A percentile compares a stretch with the other conserved stretches of the same genome.
Conservation (phyloP, 2,329 filamentous ascomycete species). For the Aspergillus persii region DNA sequence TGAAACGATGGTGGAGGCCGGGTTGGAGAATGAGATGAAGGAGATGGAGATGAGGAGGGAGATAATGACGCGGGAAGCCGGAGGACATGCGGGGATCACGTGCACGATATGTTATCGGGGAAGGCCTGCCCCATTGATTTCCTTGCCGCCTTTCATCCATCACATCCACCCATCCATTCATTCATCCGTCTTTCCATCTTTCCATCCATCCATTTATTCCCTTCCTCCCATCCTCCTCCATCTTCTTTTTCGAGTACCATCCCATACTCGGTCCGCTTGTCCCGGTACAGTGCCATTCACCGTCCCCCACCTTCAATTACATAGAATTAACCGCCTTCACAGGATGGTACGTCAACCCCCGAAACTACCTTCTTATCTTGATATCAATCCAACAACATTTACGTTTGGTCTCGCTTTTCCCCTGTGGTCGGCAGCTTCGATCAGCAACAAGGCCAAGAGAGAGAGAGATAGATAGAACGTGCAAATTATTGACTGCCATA, state of each 20-base stretch:
- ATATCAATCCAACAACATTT: not conserved
- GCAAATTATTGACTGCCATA: constrained; percentile 21
- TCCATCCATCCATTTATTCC: no score
- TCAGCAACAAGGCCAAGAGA: not conserved
- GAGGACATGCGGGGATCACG: not conserved
- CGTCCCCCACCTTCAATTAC: not conserved
- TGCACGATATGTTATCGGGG: not conserved
- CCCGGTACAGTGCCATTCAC: constrained; percentile 3
- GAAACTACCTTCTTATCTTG: not conserved
- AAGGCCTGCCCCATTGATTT: not conserved
- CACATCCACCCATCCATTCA: not conserved
- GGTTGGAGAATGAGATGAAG: not conserved
- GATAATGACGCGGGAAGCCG: not conserved
- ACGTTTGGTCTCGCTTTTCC: not conserved
- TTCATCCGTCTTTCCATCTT: not conserved
- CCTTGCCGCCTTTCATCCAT: not conserved
- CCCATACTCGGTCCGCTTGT: not conserved
- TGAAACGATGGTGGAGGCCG: no score
- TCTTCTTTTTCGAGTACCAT: not conserved
- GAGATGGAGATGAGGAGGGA: not conserved
- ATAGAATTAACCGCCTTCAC: constrained; percentile 5
- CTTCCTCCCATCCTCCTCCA: not conserved
- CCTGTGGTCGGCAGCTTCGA: not conserved
- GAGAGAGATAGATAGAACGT: not conserved
- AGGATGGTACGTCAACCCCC: constrained; percentile 6